A percentile compares a stretch with the other conserved stretches of the same genome.
Evolutionary conservation across 2,329 filamentous ascomycete species (phyloP).

Genomic region (Nemania sp.): DNA sequence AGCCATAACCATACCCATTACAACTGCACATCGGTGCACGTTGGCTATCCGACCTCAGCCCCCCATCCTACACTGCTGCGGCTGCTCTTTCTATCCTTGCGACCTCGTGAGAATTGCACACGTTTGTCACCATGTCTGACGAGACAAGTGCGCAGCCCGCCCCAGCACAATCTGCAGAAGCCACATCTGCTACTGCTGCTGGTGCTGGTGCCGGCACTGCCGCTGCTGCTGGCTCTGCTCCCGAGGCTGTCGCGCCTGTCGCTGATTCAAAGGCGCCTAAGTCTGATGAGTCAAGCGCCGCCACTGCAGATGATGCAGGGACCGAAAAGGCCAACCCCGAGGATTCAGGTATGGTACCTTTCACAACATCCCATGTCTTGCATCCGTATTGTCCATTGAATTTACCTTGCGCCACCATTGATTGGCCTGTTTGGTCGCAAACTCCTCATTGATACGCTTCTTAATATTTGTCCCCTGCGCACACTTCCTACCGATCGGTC

Average conservation of each 20-base stretch:
- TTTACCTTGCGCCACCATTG: slow-evolving; percentile 8
- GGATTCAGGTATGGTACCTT: slow-evolving; percentile 42
- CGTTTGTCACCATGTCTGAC: slow-evolving; percentile 47
- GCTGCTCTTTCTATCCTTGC: slow-evolving; percentile 26
- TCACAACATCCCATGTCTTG: slow-evolving; percentile 19
- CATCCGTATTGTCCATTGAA: slow-evolving; percentile 14
- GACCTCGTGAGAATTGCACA: slow-evolving; percentile 30
- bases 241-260: slow-evolving; percentile 43
- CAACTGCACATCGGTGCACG: slow-evolving; percentile 15
- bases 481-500: neutral
- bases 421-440: neutral
- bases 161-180: slow-evolving; percentile 46
- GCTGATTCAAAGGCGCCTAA: slow-evolving; percentile 43
- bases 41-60: slow-evolving; percentile 13
- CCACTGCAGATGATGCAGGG: slow-evolving; percentile 28
- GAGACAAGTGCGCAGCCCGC: slow-evolving; percentile 47
- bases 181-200: slow-evolving; percentile 28
- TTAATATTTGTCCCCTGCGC: neutral
- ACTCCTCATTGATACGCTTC: slow-evolving; percentile 10
- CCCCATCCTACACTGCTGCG: slow-evolving; percentile 16
- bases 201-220: slow-evolving; percentile 26
- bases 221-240: slow-evolving; percentile 32
- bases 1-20: neutral
- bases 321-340: slow-evolving; percentile 34
- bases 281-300: slow-evolving; percentile 38